A percentile compares a stretch with the other conserved stretches of the same genome.
These are phyloP conservation scores for Sporothrix pallida DNA, from an alignment of 2,329 filamentous ascomycete species.

Conservation along the genomic window DNA sequence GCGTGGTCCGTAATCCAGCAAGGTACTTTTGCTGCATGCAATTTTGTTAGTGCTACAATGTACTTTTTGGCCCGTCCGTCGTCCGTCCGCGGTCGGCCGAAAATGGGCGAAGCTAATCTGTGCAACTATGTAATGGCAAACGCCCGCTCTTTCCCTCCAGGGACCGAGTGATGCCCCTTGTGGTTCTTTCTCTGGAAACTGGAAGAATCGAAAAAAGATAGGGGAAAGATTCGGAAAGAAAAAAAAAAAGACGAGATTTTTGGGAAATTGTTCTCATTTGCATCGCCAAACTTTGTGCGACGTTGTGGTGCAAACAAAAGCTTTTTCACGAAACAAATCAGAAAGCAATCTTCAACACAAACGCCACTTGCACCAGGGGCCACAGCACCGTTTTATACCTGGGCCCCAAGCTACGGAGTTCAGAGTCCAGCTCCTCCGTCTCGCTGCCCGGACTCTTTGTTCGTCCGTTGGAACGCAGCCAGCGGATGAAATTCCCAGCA, in stretches of 20 bases:
- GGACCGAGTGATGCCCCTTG: neutral
- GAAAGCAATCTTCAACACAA: neutral
- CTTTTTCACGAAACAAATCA: neutral
- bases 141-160: neutral
- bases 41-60: neutral
- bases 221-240: neutral
- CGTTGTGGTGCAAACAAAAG: neutral
- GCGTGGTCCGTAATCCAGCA: too few relatives aligned
- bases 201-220: neutral
- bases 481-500: neutral
- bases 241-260: neutral
- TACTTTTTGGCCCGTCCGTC: constrained; percentile 13
- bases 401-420: too few relatives aligned
- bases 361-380: neutral
- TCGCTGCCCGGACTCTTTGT: neutral
- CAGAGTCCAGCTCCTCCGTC: neutral
- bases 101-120: neutral
- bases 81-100: constrained; percentile 28
- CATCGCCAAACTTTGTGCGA: too few relatives aligned
- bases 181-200: neutral
- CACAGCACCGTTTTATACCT: neutral
- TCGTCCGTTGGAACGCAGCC: constrained; percentile 5
- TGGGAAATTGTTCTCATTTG: neutral
- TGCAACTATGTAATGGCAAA: neutral
- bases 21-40: constrained; percentile 6